These are phyloP conservation scores for Crithidia bombi DNA, from an alignment of 208 protist genomes.

Conservation along the genomic window DNA sequence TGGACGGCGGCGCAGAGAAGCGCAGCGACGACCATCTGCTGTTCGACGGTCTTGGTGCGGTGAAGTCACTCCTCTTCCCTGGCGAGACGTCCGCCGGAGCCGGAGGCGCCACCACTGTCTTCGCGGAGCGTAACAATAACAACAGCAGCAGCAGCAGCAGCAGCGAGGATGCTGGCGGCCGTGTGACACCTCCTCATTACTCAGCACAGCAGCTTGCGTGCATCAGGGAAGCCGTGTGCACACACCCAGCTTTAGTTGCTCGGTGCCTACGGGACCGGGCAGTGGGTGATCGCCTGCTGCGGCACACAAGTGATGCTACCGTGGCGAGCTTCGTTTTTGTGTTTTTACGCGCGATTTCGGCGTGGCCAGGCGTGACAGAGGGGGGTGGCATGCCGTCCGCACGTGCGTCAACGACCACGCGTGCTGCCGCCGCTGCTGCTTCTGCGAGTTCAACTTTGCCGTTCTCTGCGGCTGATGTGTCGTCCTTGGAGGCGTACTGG, in stretches of 20 bases:
- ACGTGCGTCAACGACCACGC: too few relatives aligned
- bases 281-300: constrained; percentile 51
- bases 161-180: neutral
- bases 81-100: neutral
- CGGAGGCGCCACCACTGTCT: neutral
- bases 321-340: constrained; percentile 24
- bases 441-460: neutral
- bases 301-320: constrained; percentile 36
- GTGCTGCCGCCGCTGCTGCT: neutral
- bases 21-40: neutral
- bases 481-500: constrained; percentile 43
- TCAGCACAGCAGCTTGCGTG: constrained; percentile 6
- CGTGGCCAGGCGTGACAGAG: neutral
- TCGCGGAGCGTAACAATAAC: neutral
- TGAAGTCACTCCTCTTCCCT: constrained; percentile 41
- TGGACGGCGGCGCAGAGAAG: neutral
- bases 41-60: constrained; percentile 50
- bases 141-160: neutral
- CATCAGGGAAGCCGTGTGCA: constrained; percentile 3
- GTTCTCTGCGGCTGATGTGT: neutral
- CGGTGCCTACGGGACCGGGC: constrained; percentile 50
- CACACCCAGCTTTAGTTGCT: constrained; percentile 48
- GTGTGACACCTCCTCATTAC: constrained; percentile 7
- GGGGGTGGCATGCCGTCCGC: neutral
- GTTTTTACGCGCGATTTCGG: constrained; percentile 27